Conservation (phyloP, 2,329 filamentous ascomycete genomes). For the Botryotinia convoluta region DNA sequence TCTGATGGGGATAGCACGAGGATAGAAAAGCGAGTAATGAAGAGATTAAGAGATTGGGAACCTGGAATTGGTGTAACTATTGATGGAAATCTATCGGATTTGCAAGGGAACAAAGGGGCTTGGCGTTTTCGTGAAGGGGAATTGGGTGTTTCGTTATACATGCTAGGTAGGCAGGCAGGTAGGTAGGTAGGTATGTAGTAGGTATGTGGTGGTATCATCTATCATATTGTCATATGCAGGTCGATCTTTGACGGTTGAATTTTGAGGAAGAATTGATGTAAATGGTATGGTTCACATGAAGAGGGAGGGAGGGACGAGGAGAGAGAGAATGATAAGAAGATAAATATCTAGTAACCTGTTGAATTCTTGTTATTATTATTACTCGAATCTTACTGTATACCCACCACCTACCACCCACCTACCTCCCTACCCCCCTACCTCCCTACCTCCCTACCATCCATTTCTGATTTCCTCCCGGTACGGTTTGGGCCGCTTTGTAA, state of each 20-base stretch:
- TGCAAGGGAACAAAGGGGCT: slow-evolving; percentile 12
- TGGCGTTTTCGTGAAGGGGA: slow-evolving; percentile 17
- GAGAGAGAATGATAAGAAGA: neutral
- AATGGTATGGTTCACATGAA: neutral
- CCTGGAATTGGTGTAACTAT: neutral
- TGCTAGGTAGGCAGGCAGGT: neutral
- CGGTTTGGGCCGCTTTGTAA: slow-evolving; percentile 13
- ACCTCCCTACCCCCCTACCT: neutral
- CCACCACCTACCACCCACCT: neutral
- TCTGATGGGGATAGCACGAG: slow-evolving; percentile 7
- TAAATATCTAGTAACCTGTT: neutral
- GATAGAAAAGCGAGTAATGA: neutral
- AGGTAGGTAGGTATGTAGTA: too few species aligned
- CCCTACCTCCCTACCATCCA: neutral
- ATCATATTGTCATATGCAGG: neutral
- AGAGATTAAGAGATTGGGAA: neutral
- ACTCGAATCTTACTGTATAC: neutral
- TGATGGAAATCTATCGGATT: neutral
- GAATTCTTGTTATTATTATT: neutral
- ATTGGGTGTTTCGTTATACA: neutral
- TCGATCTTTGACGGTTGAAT: neutral
- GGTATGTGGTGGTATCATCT: neutral
- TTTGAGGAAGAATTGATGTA: neutral
- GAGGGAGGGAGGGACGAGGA: neutral
- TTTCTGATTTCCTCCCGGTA: neutral